These are phyloP conservation scores for Salix arbutifolia DNA, from an alignment of 345 rosid genomes.

Conservation along the genomic window DNA sequence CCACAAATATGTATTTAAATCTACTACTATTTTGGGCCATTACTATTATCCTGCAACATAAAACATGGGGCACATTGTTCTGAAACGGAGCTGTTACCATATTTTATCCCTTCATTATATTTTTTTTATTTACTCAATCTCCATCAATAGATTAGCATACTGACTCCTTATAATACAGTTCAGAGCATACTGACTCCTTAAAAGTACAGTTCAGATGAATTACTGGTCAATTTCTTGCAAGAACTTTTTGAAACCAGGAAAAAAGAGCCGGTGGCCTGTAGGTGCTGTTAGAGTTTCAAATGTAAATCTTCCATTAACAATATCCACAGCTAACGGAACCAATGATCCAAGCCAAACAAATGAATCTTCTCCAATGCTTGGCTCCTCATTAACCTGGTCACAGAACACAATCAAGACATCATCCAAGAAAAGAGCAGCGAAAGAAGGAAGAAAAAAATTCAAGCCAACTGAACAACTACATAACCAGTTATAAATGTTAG, in stretches of 20 bases:
- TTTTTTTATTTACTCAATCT: too few relatives aligned
- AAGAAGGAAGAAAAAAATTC: too few relatives aligned
- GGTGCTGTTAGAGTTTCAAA: slow-evolving; percentile 82
- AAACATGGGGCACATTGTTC: too few relatives aligned
- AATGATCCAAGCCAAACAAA: slow-evolving; percentile 73
- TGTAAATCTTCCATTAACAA: slow-evolving; percentile 66
- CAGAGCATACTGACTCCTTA: not conserved
- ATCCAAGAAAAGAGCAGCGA: too few relatives aligned
- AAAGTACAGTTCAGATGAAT: slow-evolving; percentile 3
- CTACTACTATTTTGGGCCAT: too few relatives aligned
- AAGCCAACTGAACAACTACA: too few relatives aligned
- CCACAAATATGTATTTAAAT: not conserved
- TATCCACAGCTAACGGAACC: slow-evolving; percentile 64
- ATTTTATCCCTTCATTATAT: not conserved
- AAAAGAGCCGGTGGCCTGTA: slow-evolving; percentile 61
- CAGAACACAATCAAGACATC: not conserved
- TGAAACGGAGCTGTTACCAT: too few relatives aligned
- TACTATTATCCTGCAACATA: too few relatives aligned
- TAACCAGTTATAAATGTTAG: too few relatives aligned
- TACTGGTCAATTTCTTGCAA: slow-evolving; percentile 74
- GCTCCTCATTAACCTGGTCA: slow-evolving; percentile 65
- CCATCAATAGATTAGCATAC: not conserved
- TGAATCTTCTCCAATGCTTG: slow-evolving; percentile 73
- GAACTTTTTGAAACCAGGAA: slow-evolving; percentile 74
- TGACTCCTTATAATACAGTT: too few relatives aligned